Evolutionary conservation across 2,329 filamentous ascomycete species (phyloP), one percentile per base, ranked within the genome.

Genomic region (Botrytis aclada): DNA sequence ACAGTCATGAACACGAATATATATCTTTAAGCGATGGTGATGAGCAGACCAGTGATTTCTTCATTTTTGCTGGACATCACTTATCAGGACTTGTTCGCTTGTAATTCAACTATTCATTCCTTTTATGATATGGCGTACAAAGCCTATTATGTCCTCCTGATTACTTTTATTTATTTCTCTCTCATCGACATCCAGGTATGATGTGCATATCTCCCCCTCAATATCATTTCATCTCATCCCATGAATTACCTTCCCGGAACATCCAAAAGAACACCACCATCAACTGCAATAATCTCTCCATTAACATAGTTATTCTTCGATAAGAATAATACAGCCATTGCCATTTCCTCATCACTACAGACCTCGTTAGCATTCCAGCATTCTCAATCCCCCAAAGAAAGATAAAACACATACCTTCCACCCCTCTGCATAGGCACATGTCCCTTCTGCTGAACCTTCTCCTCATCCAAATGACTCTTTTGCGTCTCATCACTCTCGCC

Each of bases 301-400:
- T 81, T 82, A 29, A 83, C 76, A 72, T 83, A 83, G 75, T 80
- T 81, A 60, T 83, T 83, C 69, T 78, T 79, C 29, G 84, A 84
- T 47, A 85, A 82, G 73, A 87, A 89, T 34, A 90, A 79, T 8
- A 89, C 83, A 0, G 86, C 85, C 69, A 84, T 84, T 0, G 86
- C 88, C 84, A 90, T 89, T 76, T 90, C 76, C 71, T 77, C 74
- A 72, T 78, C 76, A 86, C 54, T 84, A 22, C 4, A 4, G 3
- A 47, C 1, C 8, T 12, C 32, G n/a, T 71, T 64, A 71, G 69
- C 58, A 10, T 51, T 51, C n/a, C 3, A 18, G 20, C 12, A 9
- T 12, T 20, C n/a, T n/a, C 20, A 32, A 32, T 1, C 4, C 20
- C 10, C 60, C 10, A 18, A 3, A 6, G 37, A 16, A 25, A 22